Percentiles rank a stretch among this genome's conserved stretches.
Conservation (phyloP, 176 grass and related monocot genomes). For the Stipa capillata region DNA sequence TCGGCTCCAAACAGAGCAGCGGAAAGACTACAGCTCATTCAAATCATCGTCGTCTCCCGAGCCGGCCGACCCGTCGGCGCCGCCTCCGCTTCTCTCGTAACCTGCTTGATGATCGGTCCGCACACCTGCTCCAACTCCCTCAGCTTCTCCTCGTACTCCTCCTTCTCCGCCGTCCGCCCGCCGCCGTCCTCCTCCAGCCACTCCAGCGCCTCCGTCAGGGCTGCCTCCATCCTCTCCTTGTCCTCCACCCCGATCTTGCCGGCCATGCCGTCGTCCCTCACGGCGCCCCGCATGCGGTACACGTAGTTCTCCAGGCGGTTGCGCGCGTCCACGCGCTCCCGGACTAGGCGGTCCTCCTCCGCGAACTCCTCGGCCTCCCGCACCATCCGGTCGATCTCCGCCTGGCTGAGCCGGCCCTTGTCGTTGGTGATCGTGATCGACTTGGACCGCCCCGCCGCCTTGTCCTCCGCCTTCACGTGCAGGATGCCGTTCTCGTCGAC, state of each 20-base stretch:
- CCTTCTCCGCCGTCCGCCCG: neutral
- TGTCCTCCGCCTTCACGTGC: conserved; percentile 22
- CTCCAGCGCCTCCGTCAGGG: conserved; percentile 8
- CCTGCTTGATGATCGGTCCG: conserved; percentile 7
- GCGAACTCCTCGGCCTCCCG: conserved; percentile 33
- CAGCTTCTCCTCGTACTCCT: conserved; percentile 17
- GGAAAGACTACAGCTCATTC: conserved; percentile 5
- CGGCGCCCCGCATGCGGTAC: neutral
- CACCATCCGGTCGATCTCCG: conserved; percentile 39
- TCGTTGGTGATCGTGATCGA: conserved; percentile 23
- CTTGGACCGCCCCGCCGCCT: neutral
- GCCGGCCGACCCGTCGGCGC: neutral
- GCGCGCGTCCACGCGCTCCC: conserved; percentile 11
- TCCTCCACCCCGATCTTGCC: conserved; percentile 7
- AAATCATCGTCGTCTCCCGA: conserved; percentile 14
- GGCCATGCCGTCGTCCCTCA: neutral
- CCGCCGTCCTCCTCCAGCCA: conserved; percentile 20
- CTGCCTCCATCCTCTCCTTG: conserved; percentile 4
- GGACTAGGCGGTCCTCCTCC: conserved; percentile 9
- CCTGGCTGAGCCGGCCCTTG: conserved; percentile 24
- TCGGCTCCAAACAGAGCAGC: neutral
- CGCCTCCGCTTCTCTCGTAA: conserved; percentile 3
- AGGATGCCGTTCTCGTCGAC: conserved; percentile 27
- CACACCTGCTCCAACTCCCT: conserved; percentile 13
- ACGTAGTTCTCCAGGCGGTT: conserved; percentile 29